Base-by-base conservation (phyloP, 2,329 filamentous ascomycete genomes). In the Aureobasidium sp. region DNA sequence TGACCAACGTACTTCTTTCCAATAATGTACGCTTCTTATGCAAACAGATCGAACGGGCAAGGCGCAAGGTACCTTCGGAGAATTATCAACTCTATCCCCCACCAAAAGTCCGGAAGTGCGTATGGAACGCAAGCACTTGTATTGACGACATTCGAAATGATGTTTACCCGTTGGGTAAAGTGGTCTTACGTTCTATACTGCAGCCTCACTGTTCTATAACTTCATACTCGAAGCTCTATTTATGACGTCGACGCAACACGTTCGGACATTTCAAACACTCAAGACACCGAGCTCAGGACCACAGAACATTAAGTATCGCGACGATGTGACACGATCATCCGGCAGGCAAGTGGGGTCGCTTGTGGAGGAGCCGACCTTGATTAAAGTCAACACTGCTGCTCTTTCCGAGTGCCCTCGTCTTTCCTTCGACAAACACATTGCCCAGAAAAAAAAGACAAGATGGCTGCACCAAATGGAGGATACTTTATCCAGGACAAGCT, bases 401-500 rank as follows among this genome's bases (percentile, higher is more conserved):
- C 17, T 47, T 29, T 11, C 23, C 13, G 19, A 17, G 11, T 35
- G 17, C n/a, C 21, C 11, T 25, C 5, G 3, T 47, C 19, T 17
- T n/a, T 50, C 5, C 13, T 25, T 35, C n/a, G n/a, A n/a, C n/a
- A n/a, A n/a, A n/a, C n/a, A n/a, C n/a, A n/a, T n/a, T n/a, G n/a
- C n/a, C n/a, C n/a, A n/a, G n/a, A n/a, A n/a, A n/a, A n/a, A n/a
- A n/a, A 10, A 4, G 11, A 55, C 49, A 69, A 64, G 0, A 77
- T 77, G 75, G 74, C 75, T 33, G 73, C 73, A 40, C 73, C 74
- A 38, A 69, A 70, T 23, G 71, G 71, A 7, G 69, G 73, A 55
- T 79, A 72, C 68, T 78, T 77, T 66, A 77, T 80, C n/a, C 73
- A 79, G 61, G 72, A 77, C 15, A 75, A 76, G 42, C 63, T 80